Conservation (phyloP, 768 basidiomycete species). For the Auriscalpium orientale region DNA sequence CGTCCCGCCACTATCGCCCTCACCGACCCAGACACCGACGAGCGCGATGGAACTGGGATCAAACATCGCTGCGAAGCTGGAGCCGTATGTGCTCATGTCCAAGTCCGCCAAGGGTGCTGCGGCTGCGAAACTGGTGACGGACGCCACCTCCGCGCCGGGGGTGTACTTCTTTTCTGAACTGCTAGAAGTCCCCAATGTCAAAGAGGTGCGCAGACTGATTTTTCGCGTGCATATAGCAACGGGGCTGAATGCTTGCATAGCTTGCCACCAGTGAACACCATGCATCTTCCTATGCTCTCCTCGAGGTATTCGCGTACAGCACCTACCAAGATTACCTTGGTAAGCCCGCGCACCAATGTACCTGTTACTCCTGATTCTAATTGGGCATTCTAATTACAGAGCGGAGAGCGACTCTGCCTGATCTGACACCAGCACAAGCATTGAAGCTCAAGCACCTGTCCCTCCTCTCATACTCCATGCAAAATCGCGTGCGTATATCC, state of each 20-base stretch:
- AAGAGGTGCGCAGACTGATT: constrained; percentile 51
- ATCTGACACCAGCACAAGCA: constrained; percentile 63
- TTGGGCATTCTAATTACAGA: constrained; percentile 32
- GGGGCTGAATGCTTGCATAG: constrained; percentile 31
- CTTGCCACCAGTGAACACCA: constrained; percentile 60
- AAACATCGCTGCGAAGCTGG: constrained; percentile 62
- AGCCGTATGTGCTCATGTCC: constrained; percentile 87
- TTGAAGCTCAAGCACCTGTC: constrained; percentile 91
- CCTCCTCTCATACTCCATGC: constrained; percentile 74
- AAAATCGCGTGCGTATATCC: constrained; percentile 55
- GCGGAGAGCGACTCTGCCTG: constrained; percentile 56
- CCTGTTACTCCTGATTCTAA: background rate
- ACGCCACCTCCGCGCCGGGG: constrained; percentile 83
- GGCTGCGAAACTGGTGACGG: constrained; percentile 80
- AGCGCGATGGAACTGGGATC: constrained; percentile 52
- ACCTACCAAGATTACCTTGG: constrained; percentile 80
- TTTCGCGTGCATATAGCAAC: background rate
- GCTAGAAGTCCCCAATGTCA: constrained; percentile 72
- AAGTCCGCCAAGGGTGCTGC: constrained; percentile 90
- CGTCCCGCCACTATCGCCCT: background rate
- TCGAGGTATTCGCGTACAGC: constrained; percentile 87
- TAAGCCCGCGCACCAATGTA: constrained; percentile 21
- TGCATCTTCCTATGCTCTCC: constrained; percentile 49
- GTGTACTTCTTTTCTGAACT: constrained; percentile 92
- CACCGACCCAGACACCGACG: background rate